Percentiles rank a stretch among this genome's conserved stretches.
phyloP scores from a whole-genome alignment of 805 yeast genomes.

The Starmerella riodocensis region DNA sequence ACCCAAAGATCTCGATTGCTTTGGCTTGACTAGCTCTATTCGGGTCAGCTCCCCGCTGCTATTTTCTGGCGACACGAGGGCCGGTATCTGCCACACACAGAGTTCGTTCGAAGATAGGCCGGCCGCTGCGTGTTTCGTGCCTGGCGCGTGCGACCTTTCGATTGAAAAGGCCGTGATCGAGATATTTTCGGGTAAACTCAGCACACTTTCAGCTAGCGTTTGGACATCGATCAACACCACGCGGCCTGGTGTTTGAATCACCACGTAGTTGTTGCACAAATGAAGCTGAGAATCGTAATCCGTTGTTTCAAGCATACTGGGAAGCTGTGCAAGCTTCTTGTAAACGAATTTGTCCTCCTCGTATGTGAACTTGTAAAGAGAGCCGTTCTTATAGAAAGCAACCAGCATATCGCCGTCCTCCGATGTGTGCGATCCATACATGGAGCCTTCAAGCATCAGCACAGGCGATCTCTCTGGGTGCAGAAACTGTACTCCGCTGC shows the following conservation, averaged over 20 bases:
- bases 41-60: neutral
- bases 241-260: constrained; percentile 2
- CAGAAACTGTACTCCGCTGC: neutral
- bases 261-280: constrained; percentile 9
- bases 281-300: constrained; percentile 4
- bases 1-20: too few relatives aligned
- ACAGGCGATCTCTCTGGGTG: constrained; percentile 5
- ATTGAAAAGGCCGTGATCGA: constrained; percentile 12
- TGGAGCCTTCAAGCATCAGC: constrained; percentile 10
- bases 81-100: constrained; percentile 12
- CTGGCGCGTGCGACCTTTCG: constrained; percentile 10
- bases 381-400: constrained; percentile 9
- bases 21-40: neutral
- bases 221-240: constrained; percentile 9
- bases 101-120: constrained; percentile 8
- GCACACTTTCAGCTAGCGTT: neutral
- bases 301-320: neutral
- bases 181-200: constrained; percentile 3
- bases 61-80: neutral
- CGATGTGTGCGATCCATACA: constrained; percentile 9
- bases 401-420: constrained; percentile 12
- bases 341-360: neutral
- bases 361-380: constrained; percentile 1
- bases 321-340: constrained; percentile 2
- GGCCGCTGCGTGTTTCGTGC: constrained; percentile 10